A percentile compares a stretch with the other conserved stretches of the same genome.
Conservation (phyloP, 768 basidiomycete genomes). For the Hericium alpestre region DNA sequence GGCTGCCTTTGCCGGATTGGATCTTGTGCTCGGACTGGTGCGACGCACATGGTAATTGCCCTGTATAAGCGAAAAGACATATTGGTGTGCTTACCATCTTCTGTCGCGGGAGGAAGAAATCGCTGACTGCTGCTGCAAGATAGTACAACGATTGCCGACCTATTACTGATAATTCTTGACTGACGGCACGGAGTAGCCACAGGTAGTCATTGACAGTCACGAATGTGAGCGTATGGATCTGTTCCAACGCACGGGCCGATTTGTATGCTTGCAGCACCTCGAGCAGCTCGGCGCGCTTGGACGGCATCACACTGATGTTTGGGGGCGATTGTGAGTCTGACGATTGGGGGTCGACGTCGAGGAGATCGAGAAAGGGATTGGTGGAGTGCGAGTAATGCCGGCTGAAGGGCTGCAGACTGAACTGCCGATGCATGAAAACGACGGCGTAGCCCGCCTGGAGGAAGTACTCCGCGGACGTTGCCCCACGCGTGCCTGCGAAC, state of each 20-base stretch:
- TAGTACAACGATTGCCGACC: constrained; percentile 80
- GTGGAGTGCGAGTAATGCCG: constrained; percentile 97
- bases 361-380: constrained; percentile 93
- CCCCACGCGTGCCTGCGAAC: constrained; percentile 77
- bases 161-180: constrained; percentile 62
- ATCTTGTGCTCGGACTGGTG: constrained; percentile 93
- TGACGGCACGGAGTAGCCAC: constrained; percentile 77
- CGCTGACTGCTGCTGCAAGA: constrained; percentile 94
- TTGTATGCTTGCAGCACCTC: constrained; percentile 74
- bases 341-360: constrained; percentile 45
- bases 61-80: background rate
- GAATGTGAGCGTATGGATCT: constrained; percentile 78
- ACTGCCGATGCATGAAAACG: constrained; percentile 97
- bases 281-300: constrained; percentile 56
- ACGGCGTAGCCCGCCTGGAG: constrained; percentile 90
- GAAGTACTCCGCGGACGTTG: constrained; percentile 97
- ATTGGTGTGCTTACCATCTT: constrained; percentile 58
- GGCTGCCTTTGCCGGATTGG: constrained; percentile 88
- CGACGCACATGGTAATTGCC: background rate
- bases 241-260: constrained; percentile 59
- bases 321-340: constrained; percentile 16
- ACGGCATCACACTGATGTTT: constrained; percentile 54
- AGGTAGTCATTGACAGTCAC: constrained; percentile 95
- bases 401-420: constrained; percentile 95
- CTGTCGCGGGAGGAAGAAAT: constrained; percentile 91